Evolutionary conservation across 371 early-diverging fungal genomes (phyloP).

Genomic region (Neoconidiobolus thromboides): DNA sequence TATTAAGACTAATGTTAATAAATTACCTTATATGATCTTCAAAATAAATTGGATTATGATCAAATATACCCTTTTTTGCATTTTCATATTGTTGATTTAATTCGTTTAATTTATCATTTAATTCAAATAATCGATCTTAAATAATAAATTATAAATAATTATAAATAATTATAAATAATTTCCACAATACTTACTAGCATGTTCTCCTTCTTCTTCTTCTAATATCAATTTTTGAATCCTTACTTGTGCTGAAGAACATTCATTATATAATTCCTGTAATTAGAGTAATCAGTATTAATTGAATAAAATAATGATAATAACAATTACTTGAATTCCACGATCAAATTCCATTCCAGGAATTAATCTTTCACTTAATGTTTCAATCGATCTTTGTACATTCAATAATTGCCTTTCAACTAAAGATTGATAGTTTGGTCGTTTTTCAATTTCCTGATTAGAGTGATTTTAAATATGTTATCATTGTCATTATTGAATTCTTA

Average conservation of each 20-base stretch:
- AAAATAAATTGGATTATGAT: too few species aligned
- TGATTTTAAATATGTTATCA: too few species aligned
- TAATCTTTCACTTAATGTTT: not conserved
- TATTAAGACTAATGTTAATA: too few species aligned
- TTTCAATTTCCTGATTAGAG: constrained; percentile 1
- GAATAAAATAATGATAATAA: too few species aligned
- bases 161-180: too few species aligned
- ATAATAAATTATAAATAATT: too few species aligned
- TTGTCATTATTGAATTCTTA: too few species aligned
- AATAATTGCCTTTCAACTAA: not conserved
- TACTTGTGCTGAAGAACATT: constrained; percentile 5
- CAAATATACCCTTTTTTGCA: constrained; percentile 1
- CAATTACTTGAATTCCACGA: not conserved
- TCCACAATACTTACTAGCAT: not conserved
- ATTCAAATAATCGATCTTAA: not conserved
- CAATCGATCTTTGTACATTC: constrained; percentile 1
- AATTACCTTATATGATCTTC: too few species aligned
- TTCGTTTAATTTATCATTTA: constrained; percentile 4
- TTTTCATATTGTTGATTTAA: not conserved
- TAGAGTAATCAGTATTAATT: too few species aligned
- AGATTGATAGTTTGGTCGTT: constrained; percentile 8
- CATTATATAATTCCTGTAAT: constrained; percentile 1
- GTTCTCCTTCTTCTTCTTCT: constrained; percentile 6
- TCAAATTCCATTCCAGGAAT: constrained; percentile 4
- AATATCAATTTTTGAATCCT: constrained; percentile 3